These are phyloP conservation scores for Globisporangium iwayamae DNA, from an alignment of 352 stramenopile genomes.

Conservation along the genomic window DNA sequence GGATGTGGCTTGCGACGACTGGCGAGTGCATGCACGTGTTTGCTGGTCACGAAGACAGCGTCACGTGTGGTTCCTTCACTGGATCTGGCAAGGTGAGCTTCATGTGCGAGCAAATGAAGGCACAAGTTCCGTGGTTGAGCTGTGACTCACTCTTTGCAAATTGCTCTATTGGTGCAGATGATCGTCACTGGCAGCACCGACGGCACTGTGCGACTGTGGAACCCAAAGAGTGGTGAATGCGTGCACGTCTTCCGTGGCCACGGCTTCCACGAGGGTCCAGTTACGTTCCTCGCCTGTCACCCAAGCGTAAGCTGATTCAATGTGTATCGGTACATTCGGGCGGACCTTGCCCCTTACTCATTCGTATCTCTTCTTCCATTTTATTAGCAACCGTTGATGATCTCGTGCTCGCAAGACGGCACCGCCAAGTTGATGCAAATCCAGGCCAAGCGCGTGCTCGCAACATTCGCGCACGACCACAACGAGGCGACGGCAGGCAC, in stretches of 20 bases:
- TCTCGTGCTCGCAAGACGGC: slow-evolving; percentile 93
- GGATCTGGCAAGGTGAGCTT: slow-evolving; percentile 88
- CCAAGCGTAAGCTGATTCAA: slow-evolving; percentile 42
- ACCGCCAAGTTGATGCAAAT: slow-evolving; percentile 92
- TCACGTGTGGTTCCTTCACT: slow-evolving; percentile 94
- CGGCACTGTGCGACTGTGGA: slow-evolving; percentile 94
- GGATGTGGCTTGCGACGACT: slow-evolving; percentile 93
- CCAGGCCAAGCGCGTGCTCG: slow-evolving; percentile 92
- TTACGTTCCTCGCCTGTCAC: slow-evolving; percentile 92
- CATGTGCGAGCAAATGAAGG: neutral
- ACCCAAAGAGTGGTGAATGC: slow-evolving; percentile 93
- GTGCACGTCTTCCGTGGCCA: slow-evolving; percentile 87
- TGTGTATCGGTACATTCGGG: neutral
- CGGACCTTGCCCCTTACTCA: neutral
- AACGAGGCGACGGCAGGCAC: slow-evolving; percentile 47
- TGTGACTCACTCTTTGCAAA: slow-evolving; percentile 2
- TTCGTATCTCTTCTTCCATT: neutral
- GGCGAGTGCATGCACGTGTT: slow-evolving; percentile 98
- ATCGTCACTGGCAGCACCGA: slow-evolving; percentile 93
- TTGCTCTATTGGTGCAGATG: slow-evolving; percentile 38
- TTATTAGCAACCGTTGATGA: slow-evolving; percentile 86
- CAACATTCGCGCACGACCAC: slow-evolving; percentile 75
- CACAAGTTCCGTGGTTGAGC: too few species aligned
- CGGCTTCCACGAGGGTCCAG: slow-evolving; percentile 80
- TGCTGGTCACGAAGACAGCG: slow-evolving; percentile 93